Conservation (phyloP, 2,329 filamentous ascomycete genomes). For the Aspergillus eucalypticola region DNA sequence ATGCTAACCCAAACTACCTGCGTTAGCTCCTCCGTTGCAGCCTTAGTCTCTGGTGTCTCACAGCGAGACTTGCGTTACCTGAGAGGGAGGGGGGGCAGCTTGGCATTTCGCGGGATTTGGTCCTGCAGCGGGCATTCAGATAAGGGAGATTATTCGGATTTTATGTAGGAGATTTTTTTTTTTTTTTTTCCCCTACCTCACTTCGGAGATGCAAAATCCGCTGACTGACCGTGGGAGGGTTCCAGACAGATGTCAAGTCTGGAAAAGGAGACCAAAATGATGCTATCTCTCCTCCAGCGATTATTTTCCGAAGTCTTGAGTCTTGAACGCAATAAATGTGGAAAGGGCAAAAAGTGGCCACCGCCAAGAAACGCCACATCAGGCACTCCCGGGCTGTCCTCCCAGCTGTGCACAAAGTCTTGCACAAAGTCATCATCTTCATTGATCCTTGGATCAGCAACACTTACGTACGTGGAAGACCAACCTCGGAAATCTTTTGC, state of each 20-base stretch:
- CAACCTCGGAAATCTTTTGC: neutral
- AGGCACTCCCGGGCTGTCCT: constrained; percentile 16
- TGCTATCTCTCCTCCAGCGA: too few relatives aligned
- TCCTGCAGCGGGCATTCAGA: neutral
- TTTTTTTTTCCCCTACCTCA: neutral
- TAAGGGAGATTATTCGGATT: too few relatives aligned
- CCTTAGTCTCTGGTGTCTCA: neutral
- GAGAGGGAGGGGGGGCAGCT: neutral
- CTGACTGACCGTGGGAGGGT: neutral
- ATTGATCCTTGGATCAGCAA: too few relatives aligned
- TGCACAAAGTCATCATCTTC: neutral
- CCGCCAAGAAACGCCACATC: constrained; percentile 24
- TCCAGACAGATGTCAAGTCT: neutral
- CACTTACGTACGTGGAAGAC: neutral
- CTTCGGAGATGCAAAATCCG: neutral
- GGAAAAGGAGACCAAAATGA: neutral
- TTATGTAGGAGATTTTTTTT: neutral
- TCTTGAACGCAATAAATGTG: neutral
- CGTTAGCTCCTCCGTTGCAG: constrained; percentile 1
- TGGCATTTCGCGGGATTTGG: neutral
- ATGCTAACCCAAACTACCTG: constrained; percentile 4
- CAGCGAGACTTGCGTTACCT: neutral
- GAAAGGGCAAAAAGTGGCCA: constrained; percentile 10
- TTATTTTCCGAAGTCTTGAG: too few relatives aligned
- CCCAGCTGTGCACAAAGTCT: neutral